phyloP scores from a whole-genome alignment of 169 alveolate genomes.

The Plasmodium ovale region DNA sequence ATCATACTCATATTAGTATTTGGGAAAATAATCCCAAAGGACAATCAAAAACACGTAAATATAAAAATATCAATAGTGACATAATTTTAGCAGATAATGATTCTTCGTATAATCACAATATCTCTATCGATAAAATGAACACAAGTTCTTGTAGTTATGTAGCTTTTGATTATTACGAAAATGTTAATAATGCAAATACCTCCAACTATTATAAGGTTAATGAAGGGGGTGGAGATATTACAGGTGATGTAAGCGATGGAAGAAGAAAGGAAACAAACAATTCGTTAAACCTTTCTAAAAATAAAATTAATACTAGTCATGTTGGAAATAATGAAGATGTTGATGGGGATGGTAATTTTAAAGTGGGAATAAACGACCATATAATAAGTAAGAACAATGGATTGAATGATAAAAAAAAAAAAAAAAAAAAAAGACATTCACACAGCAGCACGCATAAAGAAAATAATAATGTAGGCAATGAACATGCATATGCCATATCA shows the following conservation, averaged over 20 bases:
- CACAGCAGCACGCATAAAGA: neutral
- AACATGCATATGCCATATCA: constrained; percentile 4
- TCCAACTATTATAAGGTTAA: neutral
- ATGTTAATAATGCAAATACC: neutral
- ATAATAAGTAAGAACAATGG: neutral
- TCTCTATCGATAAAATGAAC: constrained; percentile 16
- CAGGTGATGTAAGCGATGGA: neutral
- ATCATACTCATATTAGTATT: neutral
- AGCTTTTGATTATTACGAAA: constrained; percentile 62
- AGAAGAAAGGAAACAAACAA: neutral
- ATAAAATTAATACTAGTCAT: neutral
- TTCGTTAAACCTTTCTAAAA: neutral
- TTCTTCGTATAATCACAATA: constrained; percentile 3
- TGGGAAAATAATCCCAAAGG: neutral
- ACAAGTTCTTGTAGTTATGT: constrained; percentile 37
- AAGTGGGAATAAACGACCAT: constrained; percentile 18
- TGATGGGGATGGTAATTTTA: neutral
- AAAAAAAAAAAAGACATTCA: constrained; percentile 44
- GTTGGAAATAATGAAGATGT: constrained; percentile 30
- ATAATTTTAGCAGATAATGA: constrained; percentile 23
- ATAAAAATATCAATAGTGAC: constrained; percentile 51
- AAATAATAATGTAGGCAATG: neutral
- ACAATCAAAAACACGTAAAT: constrained; percentile 9
- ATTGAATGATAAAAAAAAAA: constrained; percentile 14
- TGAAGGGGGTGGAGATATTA: constrained; percentile 2